Evolutionary conservation across 2,329 filamentous ascomycete genomes (phyloP).

Genomic region (Acrocalymma vagum): DNA sequence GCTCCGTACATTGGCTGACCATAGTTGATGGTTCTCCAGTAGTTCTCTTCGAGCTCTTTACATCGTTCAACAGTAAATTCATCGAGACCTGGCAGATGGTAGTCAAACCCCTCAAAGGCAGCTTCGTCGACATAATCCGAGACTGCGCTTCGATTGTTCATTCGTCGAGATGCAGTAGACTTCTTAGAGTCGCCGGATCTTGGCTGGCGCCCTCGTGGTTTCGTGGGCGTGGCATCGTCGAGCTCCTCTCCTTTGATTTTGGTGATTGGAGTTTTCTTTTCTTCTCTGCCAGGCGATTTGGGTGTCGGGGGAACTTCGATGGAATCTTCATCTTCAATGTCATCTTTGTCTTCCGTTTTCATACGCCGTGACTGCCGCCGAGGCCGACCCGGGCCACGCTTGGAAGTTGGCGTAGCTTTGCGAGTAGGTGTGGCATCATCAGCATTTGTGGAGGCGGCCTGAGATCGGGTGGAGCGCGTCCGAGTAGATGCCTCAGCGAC

Average conservation of each 20-base stretch:
- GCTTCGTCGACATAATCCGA: conserved; percentile 86
- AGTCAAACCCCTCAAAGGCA: conserved; percentile 90
- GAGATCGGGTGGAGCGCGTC: conserved; percentile 42
- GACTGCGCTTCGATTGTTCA: conserved; percentile 82
- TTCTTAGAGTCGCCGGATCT: conserved; percentile 54
- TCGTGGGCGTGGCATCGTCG: conserved; percentile 61
- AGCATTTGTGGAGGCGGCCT: conserved; percentile 38
- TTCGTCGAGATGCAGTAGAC: conserved; percentile 85
- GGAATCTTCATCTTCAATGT: conserved; percentile 38
- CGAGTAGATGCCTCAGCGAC: conserved; percentile 40
- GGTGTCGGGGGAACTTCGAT: conserved; percentile 51
- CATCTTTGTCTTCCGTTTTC: conserved; percentile 38
- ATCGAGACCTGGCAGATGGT: conserved; percentile 81
- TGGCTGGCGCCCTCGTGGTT: conserved; percentile 62
- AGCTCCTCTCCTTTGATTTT: conserved; percentile 46
- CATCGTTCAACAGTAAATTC: conserved; percentile 92
- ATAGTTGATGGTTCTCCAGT: conserved; percentile 98
- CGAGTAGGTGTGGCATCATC: conserved; percentile 45
- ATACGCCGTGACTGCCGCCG: conserved; percentile 32
- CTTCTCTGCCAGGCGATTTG: conserved; percentile 53
- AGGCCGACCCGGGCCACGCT: conserved; percentile 60
- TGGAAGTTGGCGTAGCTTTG: conserved; percentile 50
- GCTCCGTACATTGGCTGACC: conserved; percentile 95
- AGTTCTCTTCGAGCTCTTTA: conserved; percentile 90
- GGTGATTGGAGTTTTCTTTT: conserved; percentile 40